Percentiles rank a stretch among this genome's conserved stretches.
Conservation (phyloP, 1,284 basidiomycete genomes). For the Microbotryum intermedium region DNA sequence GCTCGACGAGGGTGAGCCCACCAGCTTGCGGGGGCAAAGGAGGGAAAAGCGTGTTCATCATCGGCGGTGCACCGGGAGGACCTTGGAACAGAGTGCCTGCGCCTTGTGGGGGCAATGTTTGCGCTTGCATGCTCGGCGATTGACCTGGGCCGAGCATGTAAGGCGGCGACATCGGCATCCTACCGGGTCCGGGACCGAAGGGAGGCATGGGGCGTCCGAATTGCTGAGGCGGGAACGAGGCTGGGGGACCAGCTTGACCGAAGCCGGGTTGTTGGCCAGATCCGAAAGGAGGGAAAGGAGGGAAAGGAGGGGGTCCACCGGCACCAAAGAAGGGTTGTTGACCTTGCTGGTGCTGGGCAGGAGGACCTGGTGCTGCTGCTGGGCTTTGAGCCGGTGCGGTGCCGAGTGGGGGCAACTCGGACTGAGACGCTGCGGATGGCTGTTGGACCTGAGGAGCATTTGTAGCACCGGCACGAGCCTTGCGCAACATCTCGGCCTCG, state of each 20-base stretch:
- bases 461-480: not conserved
- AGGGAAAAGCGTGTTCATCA: constrained; percentile 25
- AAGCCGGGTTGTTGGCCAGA: too few species aligned
- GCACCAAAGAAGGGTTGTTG: too few species aligned
- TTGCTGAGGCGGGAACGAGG: too few species aligned
- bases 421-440: not conserved
- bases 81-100: not conserved
- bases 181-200: constrained; percentile 4
- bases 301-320: too few species aligned
- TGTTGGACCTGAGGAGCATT: not conserved
- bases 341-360: too few species aligned
- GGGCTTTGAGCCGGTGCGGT: too few species aligned
- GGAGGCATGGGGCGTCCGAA: not conserved
- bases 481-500: constrained; percentile 69
- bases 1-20: constrained; percentile 9
- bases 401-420: too few species aligned
- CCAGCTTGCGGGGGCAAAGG: not conserved
- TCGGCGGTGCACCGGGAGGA: not conserved
- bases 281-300: too few species aligned
- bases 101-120: not conserved
- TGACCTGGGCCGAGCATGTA: not conserved
- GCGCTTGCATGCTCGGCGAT: not conserved
- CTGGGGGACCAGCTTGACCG: too few species aligned
- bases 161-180: not conserved
- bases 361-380: too few species aligned